phyloP scores from a whole-genome alignment of 306 rosid genomes.

The Cucumis cinereus region DNA sequence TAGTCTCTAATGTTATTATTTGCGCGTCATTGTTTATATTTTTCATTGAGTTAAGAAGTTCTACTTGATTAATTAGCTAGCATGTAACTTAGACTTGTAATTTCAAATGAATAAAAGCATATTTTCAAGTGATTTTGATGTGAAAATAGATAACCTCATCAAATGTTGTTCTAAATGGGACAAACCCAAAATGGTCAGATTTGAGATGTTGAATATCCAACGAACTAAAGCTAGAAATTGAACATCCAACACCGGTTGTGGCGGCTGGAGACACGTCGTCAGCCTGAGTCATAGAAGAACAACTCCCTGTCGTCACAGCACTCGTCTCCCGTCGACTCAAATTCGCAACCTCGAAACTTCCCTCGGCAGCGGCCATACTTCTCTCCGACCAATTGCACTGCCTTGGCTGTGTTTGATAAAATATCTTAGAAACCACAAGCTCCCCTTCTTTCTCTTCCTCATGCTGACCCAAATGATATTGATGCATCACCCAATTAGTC shows the following conservation, averaged over 20 bases:
- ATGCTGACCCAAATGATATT: slow-evolving; percentile 75
- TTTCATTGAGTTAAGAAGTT: too few species aligned
- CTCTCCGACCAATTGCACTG: slow-evolving; percentile 76
- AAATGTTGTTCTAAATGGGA: slow-evolving; percentile 61
- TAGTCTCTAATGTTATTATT: neutral
- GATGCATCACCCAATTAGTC: slow-evolving; percentile 99
- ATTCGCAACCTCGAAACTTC: neutral
- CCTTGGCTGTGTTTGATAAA: slow-evolving; percentile 92
- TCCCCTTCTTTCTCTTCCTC: slow-evolving; percentile 97
- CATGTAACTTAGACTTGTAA: too few species aligned
- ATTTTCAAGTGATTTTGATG: neutral
- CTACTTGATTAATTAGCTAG: too few species aligned
- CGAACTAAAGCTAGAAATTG: slow-evolving; percentile 28
- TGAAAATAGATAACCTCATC: slow-evolving; percentile 38
- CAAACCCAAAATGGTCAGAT: slow-evolving; percentile 62
- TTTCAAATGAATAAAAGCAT: too few species aligned
- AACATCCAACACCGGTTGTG: slow-evolving; percentile 18
- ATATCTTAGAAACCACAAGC: slow-evolving; percentile 84
- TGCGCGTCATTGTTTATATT: neutral
- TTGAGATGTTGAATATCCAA: slow-evolving; percentile 64
- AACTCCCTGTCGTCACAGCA: slow-evolving; percentile 50
- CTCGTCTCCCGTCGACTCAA: slow-evolving; percentile 25
- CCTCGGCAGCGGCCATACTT: neutral
- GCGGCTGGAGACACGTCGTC: slow-evolving; percentile 35
- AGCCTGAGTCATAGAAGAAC: slow-evolving; percentile 44